Conservation (phyloP, 345 rosid genomes). For the Moringa oleifera region DNA sequence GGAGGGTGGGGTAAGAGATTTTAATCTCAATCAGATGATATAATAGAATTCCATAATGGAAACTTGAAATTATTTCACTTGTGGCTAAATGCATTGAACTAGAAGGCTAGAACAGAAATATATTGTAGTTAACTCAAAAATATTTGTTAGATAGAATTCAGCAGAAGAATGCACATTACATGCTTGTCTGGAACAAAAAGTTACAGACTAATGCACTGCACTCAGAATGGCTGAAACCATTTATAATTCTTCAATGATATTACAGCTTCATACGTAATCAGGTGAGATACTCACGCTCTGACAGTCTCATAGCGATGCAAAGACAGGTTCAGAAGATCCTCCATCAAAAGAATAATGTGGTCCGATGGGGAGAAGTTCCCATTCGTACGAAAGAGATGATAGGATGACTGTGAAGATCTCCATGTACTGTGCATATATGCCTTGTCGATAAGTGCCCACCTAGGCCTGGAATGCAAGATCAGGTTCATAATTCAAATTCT, state of each 20-base stretch:
- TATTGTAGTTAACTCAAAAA: too few species aligned
- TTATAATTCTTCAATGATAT: neutral
- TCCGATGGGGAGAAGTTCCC: constrained; percentile 77
- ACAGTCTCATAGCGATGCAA: constrained; percentile 96
- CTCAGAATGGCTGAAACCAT: neutral
- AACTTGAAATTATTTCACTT: neutral
- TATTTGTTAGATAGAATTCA: too few species aligned
- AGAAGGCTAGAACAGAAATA: neutral
- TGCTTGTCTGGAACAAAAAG: too few species aligned
- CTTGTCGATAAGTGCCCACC: constrained; percentile 97
- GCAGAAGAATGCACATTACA: neutral
- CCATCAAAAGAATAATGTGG: constrained; percentile 57
- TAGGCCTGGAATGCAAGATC: constrained; percentile 55
- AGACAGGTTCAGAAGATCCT: constrained; percentile 80
- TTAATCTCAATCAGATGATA: neutral
- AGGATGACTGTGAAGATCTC: constrained; percentile 94
- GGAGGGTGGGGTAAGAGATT: neutral
- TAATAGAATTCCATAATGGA: neutral
- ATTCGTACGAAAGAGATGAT: constrained; percentile 75
- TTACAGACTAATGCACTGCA: neutral
- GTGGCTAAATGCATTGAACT: neutral
- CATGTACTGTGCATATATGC: constrained; percentile 94
- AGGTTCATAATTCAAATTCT: constrained; percentile 9
- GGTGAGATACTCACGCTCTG: constrained; percentile 80
- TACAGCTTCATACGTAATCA: neutral